Evolutionary conservation across 129 eudicot genomes (phyloP).

Genomic region (Centrapalus pauciflorus): DNA sequence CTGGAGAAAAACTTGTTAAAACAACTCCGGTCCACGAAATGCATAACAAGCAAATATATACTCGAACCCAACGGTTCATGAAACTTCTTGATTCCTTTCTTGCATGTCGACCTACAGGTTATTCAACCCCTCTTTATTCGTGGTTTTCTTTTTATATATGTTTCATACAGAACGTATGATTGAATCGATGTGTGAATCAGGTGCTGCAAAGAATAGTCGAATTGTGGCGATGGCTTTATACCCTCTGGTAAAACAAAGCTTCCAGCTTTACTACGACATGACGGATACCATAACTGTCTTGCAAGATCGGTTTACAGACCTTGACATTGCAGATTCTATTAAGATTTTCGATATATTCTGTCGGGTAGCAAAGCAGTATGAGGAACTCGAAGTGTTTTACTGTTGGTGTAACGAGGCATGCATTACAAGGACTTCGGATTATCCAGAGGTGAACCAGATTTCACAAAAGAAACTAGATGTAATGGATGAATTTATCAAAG

Average conservation of each 20-base stretch:
- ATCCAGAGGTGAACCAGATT: conserved; percentile 55
- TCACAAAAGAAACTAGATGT: conserved; percentile 49
- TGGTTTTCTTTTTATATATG: not conserved
- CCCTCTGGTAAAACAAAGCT: conserved; percentile 63
- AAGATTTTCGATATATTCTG: conserved; percentile 45
- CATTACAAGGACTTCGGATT: conserved; percentile 58
- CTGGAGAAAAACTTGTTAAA: conserved; percentile 12
- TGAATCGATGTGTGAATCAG: conserved; percentile 27
- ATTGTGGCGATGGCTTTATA: conserved; percentile 52
- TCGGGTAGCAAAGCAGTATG: conserved; percentile 54
- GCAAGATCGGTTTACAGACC: conserved; percentile 53
- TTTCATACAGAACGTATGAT: not conserved
- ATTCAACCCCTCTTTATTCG: not conserved
- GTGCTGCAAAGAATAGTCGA: conserved; percentile 50
- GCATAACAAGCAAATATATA: conserved; percentile 30
- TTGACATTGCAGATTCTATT: conserved; percentile 42
- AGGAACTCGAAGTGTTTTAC: conserved; percentile 59
- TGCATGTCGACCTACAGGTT: conserved; percentile 69
- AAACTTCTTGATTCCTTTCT: conserved; percentile 59
- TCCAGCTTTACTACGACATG: conserved; percentile 55
- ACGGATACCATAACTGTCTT: conserved; percentile 41
- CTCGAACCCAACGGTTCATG: conserved; percentile 39
- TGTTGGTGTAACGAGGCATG: conserved; percentile 41
- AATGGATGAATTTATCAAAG: conserved; percentile 57
- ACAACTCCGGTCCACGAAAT: conserved; percentile 36